Base-by-base conservation (phyloP, 2,329 filamentous ascomycete species). In the Dryadomyces quercus-mongolicae region DNA sequence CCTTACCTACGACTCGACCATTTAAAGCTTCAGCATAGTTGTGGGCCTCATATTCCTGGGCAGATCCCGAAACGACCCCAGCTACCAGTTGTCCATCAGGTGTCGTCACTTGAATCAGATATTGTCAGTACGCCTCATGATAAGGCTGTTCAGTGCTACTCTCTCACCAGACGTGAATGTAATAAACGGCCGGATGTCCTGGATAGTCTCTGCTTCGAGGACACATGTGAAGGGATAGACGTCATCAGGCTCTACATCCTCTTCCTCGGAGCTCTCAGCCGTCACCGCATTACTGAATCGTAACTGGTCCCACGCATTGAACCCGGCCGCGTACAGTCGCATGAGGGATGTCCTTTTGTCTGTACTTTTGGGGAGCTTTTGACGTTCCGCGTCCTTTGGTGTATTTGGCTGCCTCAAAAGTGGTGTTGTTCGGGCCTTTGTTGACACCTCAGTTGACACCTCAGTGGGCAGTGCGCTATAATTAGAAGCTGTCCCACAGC, bases 231-330 rank as follows among this genome's bases (percentile, higher is more conserved):
- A 81, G 1, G 60, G 56, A 18, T 56, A 56, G 4, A 78, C 18
- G 60, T 82, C 80, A 5, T 71, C 64, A 4, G 72, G 70, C 44
- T 78, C 72, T 1, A 62, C 49, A 4, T 56, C 57, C 7, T 16
- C 43, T 5, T 31, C 3, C 1, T 56, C 31, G n/a, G 46, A 25
- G 12, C 5, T 18, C 46, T 42, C 54, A 3, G 42, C 2, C 3
- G 6, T 5, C 1, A 16, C 50, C 12, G 10, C 7, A 1, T 46
- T 12, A 16, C 7, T 46, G 55, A 80, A 74, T 2, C 62, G 59
- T 16, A 82, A 69, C 60, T 83, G 79, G 54, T 67, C 65, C 76
- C 76, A 83, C 53, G 78, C 76, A 61, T 84, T 83, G 66, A 79
- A 75, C 44, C 80, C 80, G 2, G 74, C 60, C 45, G 73, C 77